A percentile compares a stretch with the other conserved stretches of the same genome.
Conservation (phyloP, 495 filamentous ascomycete species). For the Xylaria curta region DNA sequence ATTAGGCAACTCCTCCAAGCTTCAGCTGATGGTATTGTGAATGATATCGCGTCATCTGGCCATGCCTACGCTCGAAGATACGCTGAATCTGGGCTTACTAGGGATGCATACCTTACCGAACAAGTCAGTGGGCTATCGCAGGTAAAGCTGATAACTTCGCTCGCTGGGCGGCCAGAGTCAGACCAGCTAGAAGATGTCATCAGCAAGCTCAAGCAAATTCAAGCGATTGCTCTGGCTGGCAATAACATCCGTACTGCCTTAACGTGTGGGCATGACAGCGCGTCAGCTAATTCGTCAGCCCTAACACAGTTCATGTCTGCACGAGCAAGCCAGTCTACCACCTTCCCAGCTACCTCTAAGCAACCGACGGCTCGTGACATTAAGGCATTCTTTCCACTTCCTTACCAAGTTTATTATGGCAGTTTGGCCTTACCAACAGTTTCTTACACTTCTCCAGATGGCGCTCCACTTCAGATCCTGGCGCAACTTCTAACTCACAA, state of each 20-base stretch:
- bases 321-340: slow-evolving; percentile 54
- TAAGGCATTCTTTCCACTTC: slow-evolving; percentile 90
- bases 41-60: slow-evolving; percentile 85
- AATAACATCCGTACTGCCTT: slow-evolving; percentile 76
- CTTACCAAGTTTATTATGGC: slow-evolving; percentile 96
- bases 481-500: slow-evolving; percentile 96
- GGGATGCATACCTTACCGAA: slow-evolving; percentile 72
- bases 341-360: slow-evolving; percentile 41
- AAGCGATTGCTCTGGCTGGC: slow-evolving; percentile 71
- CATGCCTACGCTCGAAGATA: slow-evolving; percentile 83
- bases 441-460: slow-evolving; percentile 76
- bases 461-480: slow-evolving; percentile 83
- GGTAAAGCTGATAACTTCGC: slow-evolving; percentile 77
- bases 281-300: slow-evolving; percentile 71
- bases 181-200: slow-evolving; percentile 78
- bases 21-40: slow-evolving; percentile 87
- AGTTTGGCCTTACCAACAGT: slow-evolving; percentile 81
- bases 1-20: slow-evolving; percentile 86
- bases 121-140: slow-evolving; percentile 87
- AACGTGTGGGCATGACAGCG: slow-evolving; percentile 78
- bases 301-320: slow-evolving; percentile 72
- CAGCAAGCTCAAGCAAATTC: slow-evolving; percentile 84
- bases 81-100: slow-evolving; percentile 79
- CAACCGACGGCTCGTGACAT: slow-evolving; percentile 50
- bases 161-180: slow-evolving; percentile 58